Conservation (phyloP, 306 rosid genomes). For the Fragaria ananassa region DNA sequence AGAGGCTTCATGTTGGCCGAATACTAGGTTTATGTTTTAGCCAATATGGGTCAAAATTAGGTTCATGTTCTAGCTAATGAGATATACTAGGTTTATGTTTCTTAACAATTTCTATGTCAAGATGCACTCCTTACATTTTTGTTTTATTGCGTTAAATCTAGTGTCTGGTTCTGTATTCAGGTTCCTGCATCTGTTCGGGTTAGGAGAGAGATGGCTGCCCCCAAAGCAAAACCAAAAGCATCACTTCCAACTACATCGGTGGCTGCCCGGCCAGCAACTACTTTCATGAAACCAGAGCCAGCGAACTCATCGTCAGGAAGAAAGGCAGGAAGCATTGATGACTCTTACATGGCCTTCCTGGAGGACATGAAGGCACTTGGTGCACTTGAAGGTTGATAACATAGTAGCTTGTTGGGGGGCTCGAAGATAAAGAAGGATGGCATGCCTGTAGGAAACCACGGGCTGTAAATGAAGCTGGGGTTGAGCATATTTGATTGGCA, state of each 20-base stretch:
- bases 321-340: constrained; percentile 65
- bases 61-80: background rate
- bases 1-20: background rate
- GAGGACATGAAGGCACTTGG: constrained; percentile 89
- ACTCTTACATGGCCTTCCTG: constrained; percentile 67
- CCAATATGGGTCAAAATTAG: background rate
- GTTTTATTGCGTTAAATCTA: constrained; percentile 8
- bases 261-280: constrained; percentile 35
- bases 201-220: constrained; percentile 67
- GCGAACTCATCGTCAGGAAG: constrained; percentile 49
- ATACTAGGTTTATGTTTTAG: too few species aligned
- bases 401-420: background rate
- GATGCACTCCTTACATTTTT: background rate
- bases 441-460: background rate
- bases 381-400: constrained; percentile 72
- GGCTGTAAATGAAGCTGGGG: constrained; percentile 3
- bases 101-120: background rate
- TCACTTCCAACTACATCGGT: constrained; percentile 38
- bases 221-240: constrained; percentile 68
- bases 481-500: background rate
- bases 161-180: constrained; percentile 38
- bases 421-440: background rate
- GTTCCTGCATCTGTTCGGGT: constrained; percentile 94
- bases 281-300: constrained; percentile 49
- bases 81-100: background rate